phyloP scores from a whole-genome alignment of 768 basidiomycete species.

The Russula dissimulans region DNA sequence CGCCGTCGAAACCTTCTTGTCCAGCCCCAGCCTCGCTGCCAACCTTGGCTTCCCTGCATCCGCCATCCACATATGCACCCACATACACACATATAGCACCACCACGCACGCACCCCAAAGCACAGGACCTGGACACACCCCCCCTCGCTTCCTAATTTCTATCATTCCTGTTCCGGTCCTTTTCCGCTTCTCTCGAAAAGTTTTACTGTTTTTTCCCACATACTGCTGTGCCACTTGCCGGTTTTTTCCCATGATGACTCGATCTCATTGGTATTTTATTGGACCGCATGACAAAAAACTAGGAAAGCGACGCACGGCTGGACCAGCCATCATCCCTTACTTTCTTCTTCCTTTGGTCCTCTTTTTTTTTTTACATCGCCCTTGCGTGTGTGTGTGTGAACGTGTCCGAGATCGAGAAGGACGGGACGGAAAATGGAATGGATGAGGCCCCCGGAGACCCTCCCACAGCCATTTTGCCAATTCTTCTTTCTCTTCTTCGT shows the following conservation, averaged over 20 bases:
- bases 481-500: background rate
- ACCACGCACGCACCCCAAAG: background rate
- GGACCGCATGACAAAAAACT: background rate
- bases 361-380: background rate
- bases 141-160: background rate
- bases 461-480: background rate
- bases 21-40: background rate
- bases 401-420: background rate
- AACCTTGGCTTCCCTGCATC: background rate
- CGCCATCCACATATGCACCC: no score
- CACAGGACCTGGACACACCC: background rate
- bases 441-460: slow-evolving; percentile 1
- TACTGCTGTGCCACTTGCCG: no score
- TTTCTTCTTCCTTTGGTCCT: background rate
- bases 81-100: background rate
- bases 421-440: background rate
- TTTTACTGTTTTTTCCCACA: background rate
- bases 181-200: background rate
- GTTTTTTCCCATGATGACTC: background rate
- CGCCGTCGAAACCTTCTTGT: slow-evolving; percentile 3
- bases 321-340: background rate
- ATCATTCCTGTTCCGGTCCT: slow-evolving; percentile 8
- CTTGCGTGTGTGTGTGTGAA: background rate
- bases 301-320: background rate
- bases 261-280: no score